A percentile compares a stretch with the other conserved stretches of the same genome.
These are phyloP conservation scores for Pichia pseudocactophila DNA, from an alignment of 805 yeast species.

Conservation along the genomic window DNA sequence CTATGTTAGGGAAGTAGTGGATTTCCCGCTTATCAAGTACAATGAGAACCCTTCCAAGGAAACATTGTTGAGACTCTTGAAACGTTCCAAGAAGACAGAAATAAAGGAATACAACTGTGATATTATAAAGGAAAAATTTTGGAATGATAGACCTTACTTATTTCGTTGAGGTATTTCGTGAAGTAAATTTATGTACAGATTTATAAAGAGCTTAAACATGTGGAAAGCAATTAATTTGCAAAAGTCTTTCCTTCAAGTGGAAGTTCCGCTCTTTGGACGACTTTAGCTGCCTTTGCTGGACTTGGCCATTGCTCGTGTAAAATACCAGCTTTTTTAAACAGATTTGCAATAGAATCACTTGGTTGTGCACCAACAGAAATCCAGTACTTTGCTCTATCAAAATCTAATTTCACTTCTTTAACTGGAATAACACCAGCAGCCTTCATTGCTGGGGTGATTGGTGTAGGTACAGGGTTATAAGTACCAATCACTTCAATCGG, in stretches of 20 bases:
- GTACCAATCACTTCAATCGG: constrained; percentile 96
- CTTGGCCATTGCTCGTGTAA: constrained; percentile 52
- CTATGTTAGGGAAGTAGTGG: constrained; percentile 38
- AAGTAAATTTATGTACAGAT: constrained; percentile 3
- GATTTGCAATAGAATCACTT: constrained; percentile 64
- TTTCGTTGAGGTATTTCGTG: constrained; percentile 1
- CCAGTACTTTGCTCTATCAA: constrained; percentile 90
- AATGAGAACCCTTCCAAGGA: constrained; percentile 26
- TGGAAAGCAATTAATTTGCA: constrained; percentile 13
- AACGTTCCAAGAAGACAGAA: constrained; percentile 39
- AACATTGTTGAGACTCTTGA: constrained; percentile 42
- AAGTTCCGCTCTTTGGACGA: constrained; percentile 16
- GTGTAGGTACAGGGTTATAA: constrained; percentile 74
- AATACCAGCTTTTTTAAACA: constrained; percentile 73
- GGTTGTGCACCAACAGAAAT: constrained; percentile 96
- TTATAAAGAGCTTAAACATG: constrained; percentile 20
- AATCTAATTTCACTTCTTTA: constrained; percentile 78
- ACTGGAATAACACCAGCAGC: constrained; percentile 47
- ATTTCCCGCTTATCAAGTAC: constrained; percentile 4
- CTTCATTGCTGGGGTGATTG: constrained; percentile 53
- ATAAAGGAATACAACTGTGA: constrained; percentile 47
- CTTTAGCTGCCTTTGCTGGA: constrained; percentile 27
- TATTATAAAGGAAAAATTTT: constrained; percentile 54
- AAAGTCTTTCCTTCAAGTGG: constrained; percentile 19
- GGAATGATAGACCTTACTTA: constrained; percentile 41